Base-by-base conservation (phyloP, 1,284 basidiomycete species). In the Cutaneotrichosporon dermatis region DNA sequence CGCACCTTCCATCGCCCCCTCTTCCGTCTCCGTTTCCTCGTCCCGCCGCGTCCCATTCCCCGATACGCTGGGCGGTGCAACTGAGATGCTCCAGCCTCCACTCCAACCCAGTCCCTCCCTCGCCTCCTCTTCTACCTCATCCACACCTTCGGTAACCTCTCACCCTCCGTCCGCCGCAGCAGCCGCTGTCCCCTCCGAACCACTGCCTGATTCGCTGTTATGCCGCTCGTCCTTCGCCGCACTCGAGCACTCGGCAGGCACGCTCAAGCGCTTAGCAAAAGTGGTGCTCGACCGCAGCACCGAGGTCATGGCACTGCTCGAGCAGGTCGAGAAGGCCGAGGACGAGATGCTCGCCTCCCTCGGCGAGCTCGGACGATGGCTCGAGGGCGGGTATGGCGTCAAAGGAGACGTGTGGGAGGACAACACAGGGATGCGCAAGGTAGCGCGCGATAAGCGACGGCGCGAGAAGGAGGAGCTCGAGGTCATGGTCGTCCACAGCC, bases 311-410 rank as follows among this genome's bases (percentile, higher is more conserved):
- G 62, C 70, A 1, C 55, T 76, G 11, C 66, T 74, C 6, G 69
- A 74, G 40, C 73, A 76, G 59, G 66, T 79, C 12, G 74, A 76
- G 54, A 64, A 60, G 16, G 75, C 73, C 9, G 77, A 79, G 59
- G 71, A 76, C 39, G 75, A 74, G 48, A 54, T 79, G 41, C 69
- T 75, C 41, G 48, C 57, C 8, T 55, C 59, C 5, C 59, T 79
- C 1, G 75, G 72, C 15, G 70, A 73, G 45, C 66, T 78, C 1
- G 72, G 71, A 8, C 62, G 68, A 48, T 76, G 69, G 66, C 60
- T 77, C 41, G 73, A 75, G 43, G 64, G 60, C 25, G 72, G 72
- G 5, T 75, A 70, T 62, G 69, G 66, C 25, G 61, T 74, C 8
- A 54, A 61, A 15, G 60, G 67, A n/a, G 61, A 60, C 7, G 57